These are phyloP conservation scores for Neopestalotiopsis sp. DNA, from an alignment of 2,329 filamentous ascomycete genomes.

Conservation along the genomic window DNA sequence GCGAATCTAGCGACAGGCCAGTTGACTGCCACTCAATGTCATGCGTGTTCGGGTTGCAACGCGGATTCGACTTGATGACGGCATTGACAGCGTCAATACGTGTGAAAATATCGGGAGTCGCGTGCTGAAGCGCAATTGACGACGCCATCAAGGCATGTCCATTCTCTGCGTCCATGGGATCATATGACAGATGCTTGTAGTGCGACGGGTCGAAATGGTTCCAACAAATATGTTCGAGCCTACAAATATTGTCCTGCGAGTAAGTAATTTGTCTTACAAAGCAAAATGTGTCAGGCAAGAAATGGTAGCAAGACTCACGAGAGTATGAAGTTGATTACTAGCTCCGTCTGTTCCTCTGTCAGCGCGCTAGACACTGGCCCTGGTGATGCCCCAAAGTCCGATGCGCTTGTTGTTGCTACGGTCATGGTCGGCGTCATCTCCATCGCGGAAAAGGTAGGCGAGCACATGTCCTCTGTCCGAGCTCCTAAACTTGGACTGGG, in stretches of 20 bases:
- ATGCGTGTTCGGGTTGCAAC: conserved; percentile 6
- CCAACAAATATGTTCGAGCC: conserved; percentile 55
- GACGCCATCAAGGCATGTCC: conserved; percentile 36
- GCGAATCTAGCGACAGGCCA: conserved; percentile 46
- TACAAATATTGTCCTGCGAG: conserved; percentile 26
- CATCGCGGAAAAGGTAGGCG: neutral
- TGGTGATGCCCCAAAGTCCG: conserved; percentile 14
- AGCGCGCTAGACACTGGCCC: conserved; percentile 36
- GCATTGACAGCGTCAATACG: conserved; percentile 18
- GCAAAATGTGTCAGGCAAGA: neutral
- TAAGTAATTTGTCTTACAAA: neutral
- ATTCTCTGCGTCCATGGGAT: conserved; percentile 46
- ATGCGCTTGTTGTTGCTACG: neutral
- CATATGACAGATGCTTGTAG: neutral
- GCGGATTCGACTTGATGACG: conserved; percentile 5
- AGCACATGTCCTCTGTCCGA: neutral
- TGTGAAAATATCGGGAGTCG: conserved; percentile 23
- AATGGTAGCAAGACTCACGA: conserved; percentile 42
- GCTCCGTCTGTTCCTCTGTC: conserved; percentile 43
- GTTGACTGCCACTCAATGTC: conserved; percentile 42
- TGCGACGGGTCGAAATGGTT: conserved; percentile 13
- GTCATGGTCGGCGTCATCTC: neutral
- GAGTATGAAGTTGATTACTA: conserved; percentile 58
- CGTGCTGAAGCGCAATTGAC: conserved; percentile 32
- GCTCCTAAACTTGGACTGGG: conserved; percentile 21